Evolutionary conservation across 176 grass and related monocot genomes (phyloP).

Genomic region (Neostapfia colusana): DNA sequence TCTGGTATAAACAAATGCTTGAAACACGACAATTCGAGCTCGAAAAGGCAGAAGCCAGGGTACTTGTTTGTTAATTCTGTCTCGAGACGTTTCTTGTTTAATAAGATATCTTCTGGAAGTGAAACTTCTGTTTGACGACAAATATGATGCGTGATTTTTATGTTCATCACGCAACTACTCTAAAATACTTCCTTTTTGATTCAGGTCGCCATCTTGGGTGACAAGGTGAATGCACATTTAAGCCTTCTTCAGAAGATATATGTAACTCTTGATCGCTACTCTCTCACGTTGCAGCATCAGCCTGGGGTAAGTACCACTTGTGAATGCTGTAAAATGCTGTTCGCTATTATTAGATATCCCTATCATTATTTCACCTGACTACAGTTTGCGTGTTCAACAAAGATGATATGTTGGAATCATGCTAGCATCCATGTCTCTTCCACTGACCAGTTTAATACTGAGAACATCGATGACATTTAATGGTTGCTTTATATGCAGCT

Average conservation of each 20-base stretch:
- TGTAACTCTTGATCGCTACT: constrained; percentile 80
- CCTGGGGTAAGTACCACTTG: constrained; percentile 58
- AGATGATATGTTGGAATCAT: not conserved
- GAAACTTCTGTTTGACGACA: not conserved
- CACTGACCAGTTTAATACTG: not conserved
- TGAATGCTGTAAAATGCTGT: not conserved
- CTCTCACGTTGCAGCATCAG: constrained; percentile 75
- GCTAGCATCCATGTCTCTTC: constrained; percentile 2
- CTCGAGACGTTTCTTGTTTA: not conserved
- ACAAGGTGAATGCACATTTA: constrained; percentile 72
- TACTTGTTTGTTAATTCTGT: constrained; percentile 35
- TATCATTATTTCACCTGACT: not conserved
- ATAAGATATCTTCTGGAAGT: not conserved
- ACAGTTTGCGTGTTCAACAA: not conserved
- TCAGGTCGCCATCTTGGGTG: constrained; percentile 69
- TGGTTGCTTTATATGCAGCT: constrained; percentile 50
- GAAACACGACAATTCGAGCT: constrained; percentile 71
- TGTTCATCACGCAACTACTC: not conserved
- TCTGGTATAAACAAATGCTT: constrained; percentile 80
- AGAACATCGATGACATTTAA: not conserved
- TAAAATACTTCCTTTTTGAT: constrained; percentile 10
- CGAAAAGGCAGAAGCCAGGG: constrained; percentile 82
- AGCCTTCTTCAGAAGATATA: constrained; percentile 90
- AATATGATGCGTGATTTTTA: not conserved
- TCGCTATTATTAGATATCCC: not conserved